Evolutionary conservation across 2,329 filamentous ascomycete genomes (phyloP).

Genomic region (Kalmusia sp.): DNA sequence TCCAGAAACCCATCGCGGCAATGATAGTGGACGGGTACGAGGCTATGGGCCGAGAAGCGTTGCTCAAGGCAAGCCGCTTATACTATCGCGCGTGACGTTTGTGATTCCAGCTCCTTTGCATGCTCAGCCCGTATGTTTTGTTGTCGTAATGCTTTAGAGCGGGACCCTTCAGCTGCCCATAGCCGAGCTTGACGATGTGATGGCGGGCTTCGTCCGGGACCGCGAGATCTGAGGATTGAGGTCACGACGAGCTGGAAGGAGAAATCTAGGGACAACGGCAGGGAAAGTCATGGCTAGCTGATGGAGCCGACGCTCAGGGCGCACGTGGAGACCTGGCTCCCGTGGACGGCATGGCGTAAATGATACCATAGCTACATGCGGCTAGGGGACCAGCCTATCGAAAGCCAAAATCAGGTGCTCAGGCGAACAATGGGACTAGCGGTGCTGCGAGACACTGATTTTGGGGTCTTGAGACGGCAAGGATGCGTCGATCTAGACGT

Average conservation of each 20-base stretch:
- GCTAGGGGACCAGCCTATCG: slow-evolving; percentile 7
- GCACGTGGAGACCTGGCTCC: slow-evolving; percentile 12
- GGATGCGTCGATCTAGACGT: slow-evolving; percentile 3
- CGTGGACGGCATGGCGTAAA: slow-evolving; percentile 15
- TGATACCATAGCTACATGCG: slow-evolving; percentile 17
- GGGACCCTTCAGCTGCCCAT: background rate
- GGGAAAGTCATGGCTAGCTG: slow-evolving; percentile 1
- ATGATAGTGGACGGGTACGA: background rate
- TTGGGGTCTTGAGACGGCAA: no score
- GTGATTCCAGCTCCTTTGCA: slow-evolving; percentile 12
- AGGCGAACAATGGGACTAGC: background rate
- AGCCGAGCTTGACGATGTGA: background rate
- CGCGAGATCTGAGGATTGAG: background rate
- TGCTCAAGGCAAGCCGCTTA: slow-evolving; percentile 9
- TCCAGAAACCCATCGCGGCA: slow-evolving; percentile 34
- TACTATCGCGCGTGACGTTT: slow-evolving; percentile 9
- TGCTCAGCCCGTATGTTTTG: slow-evolving; percentile 10
- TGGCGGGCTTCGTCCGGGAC: background rate
- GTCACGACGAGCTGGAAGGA: background rate
- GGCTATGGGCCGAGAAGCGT: background rate
- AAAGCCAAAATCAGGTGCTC: slow-evolving; percentile 3
- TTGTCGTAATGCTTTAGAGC: background rate
- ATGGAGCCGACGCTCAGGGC: background rate
- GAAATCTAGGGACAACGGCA: background rate
- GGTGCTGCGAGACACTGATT: slow-evolving; percentile 3